Conservation (phyloP, 106 monocot species). For the Dioscorea dumetorum region DNA sequence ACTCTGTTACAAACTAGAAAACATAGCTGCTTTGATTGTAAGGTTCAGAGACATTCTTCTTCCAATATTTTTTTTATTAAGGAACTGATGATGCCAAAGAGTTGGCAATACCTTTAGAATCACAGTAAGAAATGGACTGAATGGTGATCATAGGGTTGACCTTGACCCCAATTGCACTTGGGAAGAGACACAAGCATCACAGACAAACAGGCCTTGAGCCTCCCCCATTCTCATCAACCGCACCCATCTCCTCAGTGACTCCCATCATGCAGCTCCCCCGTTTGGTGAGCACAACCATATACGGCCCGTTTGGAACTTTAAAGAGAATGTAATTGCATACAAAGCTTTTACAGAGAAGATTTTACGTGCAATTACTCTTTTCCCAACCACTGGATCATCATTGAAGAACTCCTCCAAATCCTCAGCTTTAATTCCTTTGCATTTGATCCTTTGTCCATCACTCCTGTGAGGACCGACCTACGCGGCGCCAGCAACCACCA, state of each 20-base stretch:
- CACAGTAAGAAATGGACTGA: constrained; percentile 60
- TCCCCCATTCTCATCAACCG: constrained; percentile 60
- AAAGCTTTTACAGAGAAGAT: too few species aligned
- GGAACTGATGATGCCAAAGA: not conserved
- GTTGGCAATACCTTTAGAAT: constrained; percentile 1
- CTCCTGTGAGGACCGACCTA: constrained; percentile 69
- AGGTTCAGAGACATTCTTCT: too few species aligned
- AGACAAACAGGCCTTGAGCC: constrained; percentile 65
- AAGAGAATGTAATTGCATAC: too few species aligned
- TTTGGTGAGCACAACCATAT: constrained; percentile 76
- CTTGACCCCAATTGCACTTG: constrained; percentile 67
- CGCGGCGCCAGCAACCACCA: constrained; percentile 66
- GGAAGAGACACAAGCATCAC: constrained; percentile 66
- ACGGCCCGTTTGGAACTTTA: too few species aligned
- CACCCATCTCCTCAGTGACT: constrained; percentile 30
- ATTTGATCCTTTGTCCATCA: constrained; percentile 38
- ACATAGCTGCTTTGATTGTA: too few species aligned
- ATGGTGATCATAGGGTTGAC: constrained; percentile 91
- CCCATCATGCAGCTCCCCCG: constrained; percentile 92
- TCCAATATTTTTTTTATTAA: too few species aligned
- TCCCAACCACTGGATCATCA: constrained; percentile 11
- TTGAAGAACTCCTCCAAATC: constrained; percentile 51
- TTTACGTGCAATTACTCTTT: too few species aligned
- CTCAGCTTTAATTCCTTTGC: constrained; percentile 9
- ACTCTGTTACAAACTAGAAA: too few species aligned